Conservation (phyloP, 768 basidiomycete genomes). For the Tulasnella sp. region DNA sequence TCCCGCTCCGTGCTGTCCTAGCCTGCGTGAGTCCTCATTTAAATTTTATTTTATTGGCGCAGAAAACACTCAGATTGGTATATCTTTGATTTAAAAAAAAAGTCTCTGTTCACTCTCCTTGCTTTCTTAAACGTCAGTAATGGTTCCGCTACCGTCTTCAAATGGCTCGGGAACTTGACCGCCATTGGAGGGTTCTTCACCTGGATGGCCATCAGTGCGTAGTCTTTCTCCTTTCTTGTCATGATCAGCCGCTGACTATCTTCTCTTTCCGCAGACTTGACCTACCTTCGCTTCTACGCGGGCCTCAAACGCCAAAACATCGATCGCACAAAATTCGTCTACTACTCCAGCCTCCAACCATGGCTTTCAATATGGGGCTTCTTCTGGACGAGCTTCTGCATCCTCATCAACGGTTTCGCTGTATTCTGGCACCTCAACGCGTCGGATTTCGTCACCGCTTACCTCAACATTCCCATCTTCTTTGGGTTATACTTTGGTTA, state of each 20-base stretch:
- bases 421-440: conserved; percentile 58
- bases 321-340: conserved; percentile 38
- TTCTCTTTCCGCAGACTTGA: conserved; percentile 36
- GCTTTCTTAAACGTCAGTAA: conserved; percentile 52
- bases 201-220: conserved; percentile 47
- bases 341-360: conserved; percentile 34
- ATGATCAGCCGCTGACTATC: too few species aligned
- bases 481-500: conserved; percentile 36
- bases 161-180: conserved; percentile 32
- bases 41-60: conserved; percentile 18
- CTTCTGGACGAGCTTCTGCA: conserved; percentile 48
- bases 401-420: conserved; percentile 43
- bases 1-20: conserved; percentile 36
- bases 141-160: conserved; percentile 29
- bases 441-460: conserved; percentile 41
- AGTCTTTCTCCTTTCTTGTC: too few species aligned
- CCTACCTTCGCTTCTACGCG: conserved; percentile 52
- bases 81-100: conserved; percentile 30
- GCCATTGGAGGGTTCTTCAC: conserved; percentile 58
- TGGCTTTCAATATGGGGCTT: conserved; percentile 62
- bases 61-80: conserved; percentile 39
- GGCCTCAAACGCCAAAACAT: conserved; percentile 28
- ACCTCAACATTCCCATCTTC: conserved; percentile 42
- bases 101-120: conserved; percentile 36
- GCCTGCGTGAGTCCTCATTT: conserved; percentile 16